These are phyloP conservation scores for Trypanosoma cruzi DNA, from an alignment of 208 protist genomes.

Conservation along the genomic window DNA sequence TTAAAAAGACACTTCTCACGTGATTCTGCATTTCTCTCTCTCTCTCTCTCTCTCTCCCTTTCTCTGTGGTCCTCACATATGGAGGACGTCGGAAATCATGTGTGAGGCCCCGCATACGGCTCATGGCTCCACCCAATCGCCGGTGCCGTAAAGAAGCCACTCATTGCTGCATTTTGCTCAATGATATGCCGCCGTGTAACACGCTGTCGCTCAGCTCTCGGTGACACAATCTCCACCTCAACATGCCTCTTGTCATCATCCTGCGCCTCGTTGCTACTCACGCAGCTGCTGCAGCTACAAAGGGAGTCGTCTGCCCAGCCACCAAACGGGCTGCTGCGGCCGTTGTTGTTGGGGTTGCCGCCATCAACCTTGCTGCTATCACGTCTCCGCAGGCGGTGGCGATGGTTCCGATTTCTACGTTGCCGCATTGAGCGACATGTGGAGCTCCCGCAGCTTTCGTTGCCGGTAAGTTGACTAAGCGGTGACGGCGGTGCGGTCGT, in stretches of 20 bases:
- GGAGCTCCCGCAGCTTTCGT: no score
- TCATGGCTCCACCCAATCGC: background rate
- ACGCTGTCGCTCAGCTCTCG: no score
- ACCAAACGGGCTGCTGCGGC: background rate
- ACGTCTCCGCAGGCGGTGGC: background rate
- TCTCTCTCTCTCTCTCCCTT: no score
- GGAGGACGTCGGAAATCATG: no score
- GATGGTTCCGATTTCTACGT: no score
- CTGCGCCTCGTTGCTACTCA: background rate
- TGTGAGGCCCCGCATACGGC: background rate
- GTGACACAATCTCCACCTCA: no score
- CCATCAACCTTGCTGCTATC: background rate
- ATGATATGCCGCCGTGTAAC: background rate
- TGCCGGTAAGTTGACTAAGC: no score
- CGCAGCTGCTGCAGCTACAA: background rate
- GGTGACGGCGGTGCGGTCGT: no score
- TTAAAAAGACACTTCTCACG: no score
- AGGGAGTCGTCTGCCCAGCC: background rate
- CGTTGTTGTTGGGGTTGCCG: background rate
- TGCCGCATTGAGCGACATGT: no score
- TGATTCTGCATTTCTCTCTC: no score
- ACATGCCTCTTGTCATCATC: no score
- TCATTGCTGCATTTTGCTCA: constrained; percentile 3
- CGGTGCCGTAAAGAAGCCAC: constrained; percentile 12
- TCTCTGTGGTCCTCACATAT: constrained; percentile 4